phyloP scores from a whole-genome alignment of 73 alveolate genomes.

The Tetrahymena thermophila region DNA sequence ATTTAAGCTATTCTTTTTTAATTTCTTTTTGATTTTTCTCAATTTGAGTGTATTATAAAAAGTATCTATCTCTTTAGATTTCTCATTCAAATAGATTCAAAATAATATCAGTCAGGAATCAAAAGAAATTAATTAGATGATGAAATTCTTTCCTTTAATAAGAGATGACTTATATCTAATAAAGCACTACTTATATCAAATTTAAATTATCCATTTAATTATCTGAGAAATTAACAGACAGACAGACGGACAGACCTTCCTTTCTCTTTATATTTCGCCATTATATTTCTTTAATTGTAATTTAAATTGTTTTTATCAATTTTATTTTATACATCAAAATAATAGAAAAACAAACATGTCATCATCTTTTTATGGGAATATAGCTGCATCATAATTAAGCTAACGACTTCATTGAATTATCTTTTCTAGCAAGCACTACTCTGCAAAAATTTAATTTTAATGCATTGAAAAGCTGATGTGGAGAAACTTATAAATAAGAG shows the following conservation, averaged over 20 bases:
- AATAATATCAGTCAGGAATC: neutral
- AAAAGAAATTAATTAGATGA: neutral
- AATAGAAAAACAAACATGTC: neutral
- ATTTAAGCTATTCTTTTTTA: too few relatives aligned
- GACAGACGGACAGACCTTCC: neutral
- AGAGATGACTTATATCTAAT: neutral
- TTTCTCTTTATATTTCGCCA: neutral
- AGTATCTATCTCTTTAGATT: neutral
- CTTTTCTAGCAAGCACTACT: neutral
- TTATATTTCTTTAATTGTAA: too few relatives aligned
- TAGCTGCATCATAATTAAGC: neutral
- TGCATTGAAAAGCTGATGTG: neutral
- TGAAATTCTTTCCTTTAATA: neutral
- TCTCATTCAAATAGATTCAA: neutral
- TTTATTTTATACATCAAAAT: too few relatives aligned
- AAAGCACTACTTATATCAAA: neutral
- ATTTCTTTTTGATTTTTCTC: too few relatives aligned
- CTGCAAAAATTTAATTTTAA: too few relatives aligned
- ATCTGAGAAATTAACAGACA: neutral
- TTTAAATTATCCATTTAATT: neutral
- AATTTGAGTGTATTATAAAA: too few relatives aligned
- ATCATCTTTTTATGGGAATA: too few relatives aligned
- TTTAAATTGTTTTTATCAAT: too few relatives aligned
- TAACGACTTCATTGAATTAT: neutral
- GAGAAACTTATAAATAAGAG: neutral